Evolutionary conservation across 225 moss, liverwort and hornwort genomes (phyloP).

Genomic region (Pleurozium schreberi): DNA sequence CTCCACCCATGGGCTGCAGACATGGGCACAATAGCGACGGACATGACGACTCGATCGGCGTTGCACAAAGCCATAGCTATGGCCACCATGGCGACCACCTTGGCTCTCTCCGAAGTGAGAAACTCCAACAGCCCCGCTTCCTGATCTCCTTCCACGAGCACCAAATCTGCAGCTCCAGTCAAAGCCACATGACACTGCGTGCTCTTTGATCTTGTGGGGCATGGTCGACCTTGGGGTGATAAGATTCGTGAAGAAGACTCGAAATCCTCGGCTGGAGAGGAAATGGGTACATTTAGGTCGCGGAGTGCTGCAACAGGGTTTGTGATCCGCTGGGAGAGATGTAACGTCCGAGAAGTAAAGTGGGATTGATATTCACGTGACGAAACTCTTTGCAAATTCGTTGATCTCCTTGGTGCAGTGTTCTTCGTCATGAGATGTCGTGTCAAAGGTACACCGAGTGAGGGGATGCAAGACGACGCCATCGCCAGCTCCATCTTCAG

Average conservation of each 20-base stretch:
- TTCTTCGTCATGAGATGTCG: background rate
- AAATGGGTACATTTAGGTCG: background rate
- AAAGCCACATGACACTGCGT: background rate
- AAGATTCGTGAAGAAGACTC: background rate
- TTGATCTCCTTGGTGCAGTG: background rate
- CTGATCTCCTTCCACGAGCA: background rate
- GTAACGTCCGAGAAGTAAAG: background rate
- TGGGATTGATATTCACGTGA: background rate
- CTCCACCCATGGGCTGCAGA: constrained; percentile 61
- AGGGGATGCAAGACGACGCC: background rate
- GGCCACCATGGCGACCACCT: constrained; percentile 61
- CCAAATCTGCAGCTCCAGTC: background rate
- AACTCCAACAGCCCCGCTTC: constrained; percentile 12
- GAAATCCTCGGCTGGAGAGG: background rate
- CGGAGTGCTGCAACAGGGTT: background rate
- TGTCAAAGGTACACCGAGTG: background rate
- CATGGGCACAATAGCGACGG: constrained; percentile 83
- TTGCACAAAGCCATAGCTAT: constrained; percentile 80
- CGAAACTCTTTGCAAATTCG: background rate
- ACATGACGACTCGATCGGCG: constrained; percentile 83
- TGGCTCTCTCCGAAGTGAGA: constrained; percentile 52
- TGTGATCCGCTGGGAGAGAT: background rate
- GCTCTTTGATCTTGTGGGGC: background rate
- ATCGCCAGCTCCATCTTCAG: constrained; percentile 6
- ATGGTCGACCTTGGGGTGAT: background rate